phyloP scores from a whole-genome alignment of 108 stramenopile genomes.

The Parietichytrium sp. region DNA sequence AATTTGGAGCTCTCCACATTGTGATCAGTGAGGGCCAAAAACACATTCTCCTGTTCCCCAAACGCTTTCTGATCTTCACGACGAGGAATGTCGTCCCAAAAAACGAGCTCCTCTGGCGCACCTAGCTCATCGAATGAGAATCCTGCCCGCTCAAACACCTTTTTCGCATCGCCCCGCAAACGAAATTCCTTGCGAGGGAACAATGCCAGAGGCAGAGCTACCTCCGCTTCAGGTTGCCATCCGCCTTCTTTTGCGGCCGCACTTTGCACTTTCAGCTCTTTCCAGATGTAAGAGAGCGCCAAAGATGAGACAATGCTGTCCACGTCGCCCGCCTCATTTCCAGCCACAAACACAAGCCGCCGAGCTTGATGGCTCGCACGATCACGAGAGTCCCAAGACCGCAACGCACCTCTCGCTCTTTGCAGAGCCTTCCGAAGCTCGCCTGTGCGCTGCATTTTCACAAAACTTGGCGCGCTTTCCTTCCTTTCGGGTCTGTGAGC shows the following conservation, averaged over 20 bases:
- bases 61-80: not conserved
- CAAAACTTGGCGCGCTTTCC: no score
- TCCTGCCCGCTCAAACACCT: slow-evolving; percentile 10
- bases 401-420: no score
- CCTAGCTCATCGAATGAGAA: not conserved
- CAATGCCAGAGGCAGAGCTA: no score
- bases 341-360: not conserved
- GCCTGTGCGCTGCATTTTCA: no score
- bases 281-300: not conserved
- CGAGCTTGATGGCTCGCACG: no score
- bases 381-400: no score
- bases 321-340: slow-evolving; percentile 8
- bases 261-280: not conserved
- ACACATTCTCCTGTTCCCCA: no score
- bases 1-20: not conserved
- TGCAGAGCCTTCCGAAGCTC: no score
- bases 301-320: not conserved
- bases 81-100: not conserved
- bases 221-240: not conserved
- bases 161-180: not conserved
- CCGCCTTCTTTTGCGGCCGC: not conserved
- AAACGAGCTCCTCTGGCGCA: not conserved
- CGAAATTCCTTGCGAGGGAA: not conserved
- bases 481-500: no score
- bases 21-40: slow-evolving; percentile 18